Evolutionary conservation across 2,329 filamentous ascomycete species (phyloP), one percentile per base, ranked within the genome.

Genomic region (Stenocarpella maydis): DNA sequence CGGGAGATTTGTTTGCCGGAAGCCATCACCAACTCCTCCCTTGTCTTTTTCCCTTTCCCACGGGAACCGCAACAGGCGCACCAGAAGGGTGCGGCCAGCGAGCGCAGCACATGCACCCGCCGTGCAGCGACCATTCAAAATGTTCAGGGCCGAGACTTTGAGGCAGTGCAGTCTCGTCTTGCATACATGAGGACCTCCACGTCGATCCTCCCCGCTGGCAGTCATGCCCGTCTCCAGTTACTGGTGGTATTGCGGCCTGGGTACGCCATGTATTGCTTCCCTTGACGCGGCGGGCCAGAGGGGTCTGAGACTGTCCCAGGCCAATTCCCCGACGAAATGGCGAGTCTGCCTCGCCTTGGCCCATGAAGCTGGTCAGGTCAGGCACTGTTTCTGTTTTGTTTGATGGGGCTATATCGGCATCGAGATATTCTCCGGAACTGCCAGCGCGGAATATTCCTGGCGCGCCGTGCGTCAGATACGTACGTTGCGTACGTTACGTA

Each of bases 331-430:
- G 43, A 17, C 58, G 41, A 49, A 17, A 26, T 37, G 43, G 43
- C n/a, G 41, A 63, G 58, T 63, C 58, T 63, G 58, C 58, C 58
- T 63, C 31, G 58, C 41, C 58, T 63, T 63, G 41, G 58, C 58
- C 41, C 58, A 63, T 49, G 4, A 63, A 63, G 26, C 14, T 63
- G 19, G 15, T 34, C 21, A 47, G 58, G 26, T 17, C 58, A 63
- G 58, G 41, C 43, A 19, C 34, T 49, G 34, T 54, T 53, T 28
- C 3, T 26, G n/a, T 10, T 52, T 45, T 19, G 14, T 34, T n/a
- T n/a, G n/a, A 10, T 49, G 41, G 41, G 58, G 28, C 28, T 47
- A 63, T 24, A 21, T 63, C 43, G 58, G 58, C 41, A 31, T 49
- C 28, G 41, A 24, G 14, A 49, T 49, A 49, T 24, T 17, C 2